Percentiles rank a stretch among this genome's conserved stretches.
Conservation (phyloP, 2,329 filamentous ascomycete species). For the Tolypocladium nubicola region DNA sequence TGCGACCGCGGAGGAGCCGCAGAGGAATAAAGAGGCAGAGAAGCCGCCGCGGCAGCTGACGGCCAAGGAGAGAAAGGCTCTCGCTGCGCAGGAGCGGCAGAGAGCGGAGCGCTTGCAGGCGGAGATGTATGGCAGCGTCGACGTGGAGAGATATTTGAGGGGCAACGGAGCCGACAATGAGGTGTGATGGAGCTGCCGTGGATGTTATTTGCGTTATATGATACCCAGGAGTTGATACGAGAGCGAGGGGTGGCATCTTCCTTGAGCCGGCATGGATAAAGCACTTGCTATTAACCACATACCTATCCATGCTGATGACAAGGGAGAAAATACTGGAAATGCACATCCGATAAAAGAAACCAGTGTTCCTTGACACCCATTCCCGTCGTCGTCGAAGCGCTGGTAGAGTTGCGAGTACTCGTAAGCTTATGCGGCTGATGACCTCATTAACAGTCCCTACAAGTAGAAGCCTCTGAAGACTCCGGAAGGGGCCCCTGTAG, state of each 20-base stretch:
- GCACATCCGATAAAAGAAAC: background rate
- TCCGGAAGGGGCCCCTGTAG: background rate
- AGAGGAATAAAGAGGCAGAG: constrained; percentile 31
- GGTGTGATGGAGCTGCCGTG: background rate
- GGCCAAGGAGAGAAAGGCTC: constrained; percentile 38
- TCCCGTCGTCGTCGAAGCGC: background rate
- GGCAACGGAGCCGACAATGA: constrained; percentile 10
- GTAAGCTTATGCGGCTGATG: background rate
- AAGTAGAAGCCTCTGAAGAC: no score
- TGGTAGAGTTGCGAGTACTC: background rate
- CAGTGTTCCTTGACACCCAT: background rate
- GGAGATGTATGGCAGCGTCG: constrained; percentile 65
- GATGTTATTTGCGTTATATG: background rate
- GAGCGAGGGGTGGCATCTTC: background rate
- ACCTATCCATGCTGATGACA: no score
- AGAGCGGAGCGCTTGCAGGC: constrained; percentile 53
- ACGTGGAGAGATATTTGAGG: constrained; percentile 65
- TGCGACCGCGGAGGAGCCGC: constrained; percentile 20
- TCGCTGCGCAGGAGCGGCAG: constrained; percentile 37
- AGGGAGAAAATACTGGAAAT: background rate
- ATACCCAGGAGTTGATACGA: background rate
- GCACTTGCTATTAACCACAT: background rate
- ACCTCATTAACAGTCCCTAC: background rate
- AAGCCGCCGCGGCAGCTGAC: constrained; percentile 50
- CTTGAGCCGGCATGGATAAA: background rate